A percentile compares a stretch with the other conserved stretches of the same genome.
Conservation (phyloP, 2,329 filamentous ascomycete species). For the Fusarium sp. region DNA sequence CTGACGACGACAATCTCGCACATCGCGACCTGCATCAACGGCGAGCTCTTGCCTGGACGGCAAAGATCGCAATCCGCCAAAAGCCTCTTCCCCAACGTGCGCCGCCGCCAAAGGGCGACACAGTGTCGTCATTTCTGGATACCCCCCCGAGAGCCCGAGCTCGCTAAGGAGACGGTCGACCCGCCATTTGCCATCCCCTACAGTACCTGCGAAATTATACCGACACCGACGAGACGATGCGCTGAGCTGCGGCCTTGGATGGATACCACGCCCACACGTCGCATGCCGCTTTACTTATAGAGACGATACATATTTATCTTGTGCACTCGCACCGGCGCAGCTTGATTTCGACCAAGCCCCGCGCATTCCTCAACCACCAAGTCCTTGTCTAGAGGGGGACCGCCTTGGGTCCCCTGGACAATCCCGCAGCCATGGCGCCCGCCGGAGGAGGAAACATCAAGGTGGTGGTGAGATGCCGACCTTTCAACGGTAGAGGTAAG, state of each 20-base stretch:
- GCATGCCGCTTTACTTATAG: slow-evolving; percentile 26
- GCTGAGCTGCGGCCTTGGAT: slow-evolving; percentile 36
- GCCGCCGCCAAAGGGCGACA: slow-evolving; percentile 24
- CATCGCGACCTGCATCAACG: slow-evolving; percentile 1
- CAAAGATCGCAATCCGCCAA: slow-evolving; percentile 11
- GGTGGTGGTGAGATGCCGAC: slow-evolving; percentile 96
- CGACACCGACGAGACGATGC: slow-evolving; percentile 35
- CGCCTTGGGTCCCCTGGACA: slow-evolving; percentile 49
- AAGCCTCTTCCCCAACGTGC: slow-evolving; percentile 6
- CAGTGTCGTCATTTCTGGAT: slow-evolving; percentile 43
- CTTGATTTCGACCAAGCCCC: slow-evolving; percentile 29
- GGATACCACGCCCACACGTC: slow-evolving; percentile 30
- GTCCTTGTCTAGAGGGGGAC: slow-evolving; percentile 45
- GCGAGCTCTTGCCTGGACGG: slow-evolving; percentile 5
- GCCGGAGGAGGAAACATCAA: slow-evolving; percentile 96
- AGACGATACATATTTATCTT: slow-evolving; percentile 18
- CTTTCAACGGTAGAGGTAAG: slow-evolving; percentile 94
- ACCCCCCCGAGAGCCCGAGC: slow-evolving; percentile 26
- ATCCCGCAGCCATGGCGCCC: slow-evolving; percentile 51
- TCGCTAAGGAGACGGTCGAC: slow-evolving; percentile 28
- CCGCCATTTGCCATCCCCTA: slow-evolving; percentile 25
- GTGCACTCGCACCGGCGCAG: slow-evolving; percentile 10
- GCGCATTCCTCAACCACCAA: slow-evolving; percentile 43
- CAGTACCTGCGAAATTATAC: slow-evolving; percentile 5
- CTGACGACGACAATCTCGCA: slow-evolving; percentile 17